Conservation (phyloP, 768 basidiomycete genomes). For the Pleurotus tuoliensis region DNA sequence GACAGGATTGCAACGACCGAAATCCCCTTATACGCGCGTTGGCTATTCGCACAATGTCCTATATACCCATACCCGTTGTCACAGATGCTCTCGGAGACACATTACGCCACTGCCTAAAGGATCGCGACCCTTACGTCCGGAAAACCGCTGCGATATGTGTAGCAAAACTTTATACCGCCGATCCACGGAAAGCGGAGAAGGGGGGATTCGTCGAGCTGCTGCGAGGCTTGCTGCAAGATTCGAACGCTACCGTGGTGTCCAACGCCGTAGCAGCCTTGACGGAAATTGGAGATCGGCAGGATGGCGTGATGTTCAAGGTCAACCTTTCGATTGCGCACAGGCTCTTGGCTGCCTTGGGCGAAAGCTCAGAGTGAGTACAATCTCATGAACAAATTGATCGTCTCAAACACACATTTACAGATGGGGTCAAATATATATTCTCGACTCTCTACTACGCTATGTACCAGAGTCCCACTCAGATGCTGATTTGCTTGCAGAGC, state of each 20-base stretch:
- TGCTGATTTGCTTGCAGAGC: constrained; percentile 93
- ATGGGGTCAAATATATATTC: constrained; percentile 98
- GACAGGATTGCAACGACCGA: constrained; percentile 89
- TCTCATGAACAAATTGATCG: not conserved
- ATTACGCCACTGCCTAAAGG: constrained; percentile 86
- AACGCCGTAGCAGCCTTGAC: constrained; percentile 95
- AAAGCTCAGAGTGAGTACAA: constrained; percentile 90
- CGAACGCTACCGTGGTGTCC: constrained; percentile 94
- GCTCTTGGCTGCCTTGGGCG: constrained; percentile 83
- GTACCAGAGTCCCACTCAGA: constrained; percentile 87
- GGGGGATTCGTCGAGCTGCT: constrained; percentile 89
- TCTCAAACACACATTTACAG: constrained; percentile 37
- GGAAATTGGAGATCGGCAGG: constrained; percentile 95
- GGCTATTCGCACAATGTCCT: constrained; percentile 98
- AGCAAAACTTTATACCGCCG: constrained; percentile 89
- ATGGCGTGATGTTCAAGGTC: constrained; percentile 89
- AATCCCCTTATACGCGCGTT: constrained; percentile 96
- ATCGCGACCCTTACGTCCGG: constrained; percentile 95
- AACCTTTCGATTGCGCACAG: constrained; percentile 87
- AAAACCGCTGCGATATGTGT: constrained; percentile 99
- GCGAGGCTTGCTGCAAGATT: constrained; percentile 87
- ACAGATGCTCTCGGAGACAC: constrained; percentile 85
- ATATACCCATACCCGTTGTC: constrained; percentile 90
- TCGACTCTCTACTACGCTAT: constrained; percentile 90
- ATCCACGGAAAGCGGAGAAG: constrained; percentile 81